Percentiles rank a stretch among this genome's conserved stretches.
Conservation (phyloP, 495 filamentous ascomycete genomes). For the Talaromyces wortmannii region DNA sequence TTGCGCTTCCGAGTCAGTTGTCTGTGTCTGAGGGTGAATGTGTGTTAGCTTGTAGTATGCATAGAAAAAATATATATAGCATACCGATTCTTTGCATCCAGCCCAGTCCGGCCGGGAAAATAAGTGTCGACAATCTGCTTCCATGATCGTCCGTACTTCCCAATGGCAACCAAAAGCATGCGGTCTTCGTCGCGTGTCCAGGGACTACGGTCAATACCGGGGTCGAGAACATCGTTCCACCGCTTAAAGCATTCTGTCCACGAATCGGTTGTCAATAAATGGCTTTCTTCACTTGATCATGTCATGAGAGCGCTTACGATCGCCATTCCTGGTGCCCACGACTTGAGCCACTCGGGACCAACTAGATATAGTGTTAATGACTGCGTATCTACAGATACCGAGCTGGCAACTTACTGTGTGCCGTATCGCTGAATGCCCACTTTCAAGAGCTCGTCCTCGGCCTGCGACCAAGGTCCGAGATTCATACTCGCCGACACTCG, state of each 20-base stretch:
- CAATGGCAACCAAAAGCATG: constrained; percentile 5
- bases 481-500: constrained; percentile 5
- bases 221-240: constrained; percentile 16
- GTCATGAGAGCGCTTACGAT: constrained; percentile 10
- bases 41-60: background rate
- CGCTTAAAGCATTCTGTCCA: constrained; percentile 16
- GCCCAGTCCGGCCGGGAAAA: constrained; percentile 10
- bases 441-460: constrained; percentile 17
- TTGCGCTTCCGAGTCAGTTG: constrained; percentile 2
- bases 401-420: constrained; percentile 4
- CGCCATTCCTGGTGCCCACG: constrained; percentile 15
- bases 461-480: constrained; percentile 13
- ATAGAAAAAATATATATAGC: too few species aligned
- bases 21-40: background rate
- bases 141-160: constrained; percentile 8
- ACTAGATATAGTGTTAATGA: background rate
- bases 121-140: constrained; percentile 8
- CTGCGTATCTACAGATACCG: background rate
- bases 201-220: constrained; percentile 11
- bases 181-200: constrained; percentile 14
- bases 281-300: background rate
- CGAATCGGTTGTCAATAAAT: background rate
- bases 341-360: constrained; percentile 17
- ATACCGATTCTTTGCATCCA: constrained; percentile 16
- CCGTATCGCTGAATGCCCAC: constrained; percentile 12